Base-by-base conservation (phyloP, 2,329 filamentous ascomycete genomes). In the Colletotrichum agaves region DNA sequence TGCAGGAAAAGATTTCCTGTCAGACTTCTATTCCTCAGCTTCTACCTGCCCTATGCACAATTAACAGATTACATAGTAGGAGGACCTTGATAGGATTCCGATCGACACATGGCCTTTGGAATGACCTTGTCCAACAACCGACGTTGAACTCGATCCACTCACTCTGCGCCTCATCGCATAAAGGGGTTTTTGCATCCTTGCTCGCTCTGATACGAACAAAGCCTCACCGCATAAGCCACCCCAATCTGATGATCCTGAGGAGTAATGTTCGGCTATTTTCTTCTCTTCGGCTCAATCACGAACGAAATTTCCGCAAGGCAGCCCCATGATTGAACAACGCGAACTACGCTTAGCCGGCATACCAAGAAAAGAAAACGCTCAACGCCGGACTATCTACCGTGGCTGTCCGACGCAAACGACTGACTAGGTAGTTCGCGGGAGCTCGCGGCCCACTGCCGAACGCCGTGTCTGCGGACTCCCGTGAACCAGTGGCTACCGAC, bases 91-190 rank as follows among this genome's bases (percentile, higher is more conserved):
- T 43, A 27, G 44, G 43, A 49, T 10, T 21, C 8, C 13, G 17
- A 46, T n/a, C 50, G 37, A 35, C 21, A 37, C 33, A 33, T 60
- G 33, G 44, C 27, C 19, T n/a, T 44, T 33, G 46, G 37, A 35
- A 44, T 33, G 46, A n/a, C 52, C 61, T 41, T 59, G 37, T 39
- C 27, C 19, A 19, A 41, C 27, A 15, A 37, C 27, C 17, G 41
- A 60, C 39, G 61, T 49, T 65, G 47, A 21, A 60, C 21, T 23
- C 15, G 57, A 37, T 41, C 64, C 64, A 64, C 61, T 19, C 31
- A 17, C 64, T 64, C 47, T 46, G 61, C 64, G 65, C 61, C 65
- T 60, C 65, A 43, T 43, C 33, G 65, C 61, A 68, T 68, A 68
- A 68, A 68, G 65, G 61, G 63, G 64, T 44, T 62, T 43, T 13